Percentiles rank a stretch among this genome's conserved stretches.
phyloP scores from a whole-genome alignment of 495 filamentous ascomycete genomes.

The Penicillium cataractarum region DNA sequence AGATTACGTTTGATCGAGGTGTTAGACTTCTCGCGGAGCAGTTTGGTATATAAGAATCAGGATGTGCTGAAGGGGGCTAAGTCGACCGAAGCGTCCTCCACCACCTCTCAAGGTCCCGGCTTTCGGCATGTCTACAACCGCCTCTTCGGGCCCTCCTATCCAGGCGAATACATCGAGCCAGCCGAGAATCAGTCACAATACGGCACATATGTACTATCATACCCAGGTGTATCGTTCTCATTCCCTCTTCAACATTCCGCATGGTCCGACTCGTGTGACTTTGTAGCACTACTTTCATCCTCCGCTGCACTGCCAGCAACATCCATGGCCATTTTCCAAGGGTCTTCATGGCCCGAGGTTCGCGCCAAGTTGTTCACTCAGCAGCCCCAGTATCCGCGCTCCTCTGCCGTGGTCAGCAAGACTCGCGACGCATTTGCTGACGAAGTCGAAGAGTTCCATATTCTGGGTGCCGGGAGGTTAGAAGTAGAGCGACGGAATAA shows the following conservation, averaged over 20 bases:
- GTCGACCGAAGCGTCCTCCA: conserved; percentile 40
- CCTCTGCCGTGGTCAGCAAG: conserved; percentile 57
- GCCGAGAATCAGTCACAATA: conserved; percentile 51
- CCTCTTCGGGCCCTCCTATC: conserved; percentile 87
- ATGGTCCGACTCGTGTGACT: conserved; percentile 82
- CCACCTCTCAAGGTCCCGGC: conserved; percentile 64
- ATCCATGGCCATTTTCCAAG: conserved; percentile 86
- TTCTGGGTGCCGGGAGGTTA: conserved; percentile 74
- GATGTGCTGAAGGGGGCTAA: conserved; percentile 73
- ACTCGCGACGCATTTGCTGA: conserved; percentile 68
- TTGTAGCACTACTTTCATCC: conserved; percentile 83
- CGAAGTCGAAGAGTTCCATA: conserved; percentile 78
- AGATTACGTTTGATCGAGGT: conserved; percentile 88
- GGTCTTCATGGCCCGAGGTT: conserved; percentile 84
- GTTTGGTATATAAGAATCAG: conserved; percentile 80
- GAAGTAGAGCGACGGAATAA: conserved; percentile 70
- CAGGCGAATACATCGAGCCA: conserved; percentile 82
- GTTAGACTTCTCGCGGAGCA: conserved; percentile 84
- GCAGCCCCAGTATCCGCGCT: conserved; percentile 66
- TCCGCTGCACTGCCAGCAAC: conserved; percentile 71
- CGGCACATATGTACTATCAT: conserved; percentile 83
- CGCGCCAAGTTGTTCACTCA: conserved; percentile 75
- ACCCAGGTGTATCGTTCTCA: conserved; percentile 89
- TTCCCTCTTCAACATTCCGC: conserved; percentile 77
- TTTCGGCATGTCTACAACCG: conserved; percentile 92